Evolutionary conservation across 2,329 filamentous ascomycete species (phyloP).

Genomic region (Pestalotiopsis sp.): DNA sequence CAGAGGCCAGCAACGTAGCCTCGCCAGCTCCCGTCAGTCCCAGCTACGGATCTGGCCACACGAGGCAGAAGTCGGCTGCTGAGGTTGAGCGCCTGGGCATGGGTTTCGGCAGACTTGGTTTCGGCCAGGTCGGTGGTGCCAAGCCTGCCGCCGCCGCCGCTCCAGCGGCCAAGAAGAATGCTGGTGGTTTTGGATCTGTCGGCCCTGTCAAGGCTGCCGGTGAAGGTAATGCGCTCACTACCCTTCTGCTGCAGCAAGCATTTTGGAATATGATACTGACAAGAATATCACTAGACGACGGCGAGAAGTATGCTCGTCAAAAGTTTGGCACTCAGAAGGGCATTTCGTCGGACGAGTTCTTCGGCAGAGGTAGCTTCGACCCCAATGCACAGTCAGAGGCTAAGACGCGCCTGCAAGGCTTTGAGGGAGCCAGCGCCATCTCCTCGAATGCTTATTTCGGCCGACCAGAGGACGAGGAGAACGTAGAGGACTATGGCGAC

Average conservation of each 20-base stretch:
- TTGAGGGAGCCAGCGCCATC: conserved; percentile 89
- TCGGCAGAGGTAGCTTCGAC: conserved; percentile 87
- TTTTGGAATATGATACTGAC: background rate
- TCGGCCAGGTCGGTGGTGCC: conserved; percentile 76
- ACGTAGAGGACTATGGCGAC: conserved; percentile 80
- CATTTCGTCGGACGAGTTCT: conserved; percentile 98
- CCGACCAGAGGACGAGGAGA: conserved; percentile 13
- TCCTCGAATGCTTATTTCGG: conserved; percentile 79
- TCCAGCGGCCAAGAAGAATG: conserved; percentile 68
- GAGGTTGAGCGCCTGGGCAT: conserved; percentile 90
- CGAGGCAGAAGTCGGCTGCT: conserved; percentile 66
- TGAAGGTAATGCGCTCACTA: conserved; percentile 58
- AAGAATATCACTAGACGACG: conserved; percentile 64
- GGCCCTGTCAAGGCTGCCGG: conserved; percentile 71
- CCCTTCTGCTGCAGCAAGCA: background rate
- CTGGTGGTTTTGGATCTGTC: conserved; percentile 85
- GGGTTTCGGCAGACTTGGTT: conserved; percentile 83
- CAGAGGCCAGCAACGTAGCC: conserved; percentile 64
- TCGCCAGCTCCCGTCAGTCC: conserved; percentile 78
- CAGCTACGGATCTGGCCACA: conserved; percentile 65
- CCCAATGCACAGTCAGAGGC: conserved; percentile 80
- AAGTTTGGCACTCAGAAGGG: conserved; percentile 95
- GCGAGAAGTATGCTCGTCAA: conserved; percentile 78
- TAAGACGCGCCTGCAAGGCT: conserved; percentile 84
- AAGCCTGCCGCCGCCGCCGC: conserved; percentile 57